phyloP scores from a whole-genome alignment of 805 yeast species.

The Schwanniomyces polymorphus region DNA sequence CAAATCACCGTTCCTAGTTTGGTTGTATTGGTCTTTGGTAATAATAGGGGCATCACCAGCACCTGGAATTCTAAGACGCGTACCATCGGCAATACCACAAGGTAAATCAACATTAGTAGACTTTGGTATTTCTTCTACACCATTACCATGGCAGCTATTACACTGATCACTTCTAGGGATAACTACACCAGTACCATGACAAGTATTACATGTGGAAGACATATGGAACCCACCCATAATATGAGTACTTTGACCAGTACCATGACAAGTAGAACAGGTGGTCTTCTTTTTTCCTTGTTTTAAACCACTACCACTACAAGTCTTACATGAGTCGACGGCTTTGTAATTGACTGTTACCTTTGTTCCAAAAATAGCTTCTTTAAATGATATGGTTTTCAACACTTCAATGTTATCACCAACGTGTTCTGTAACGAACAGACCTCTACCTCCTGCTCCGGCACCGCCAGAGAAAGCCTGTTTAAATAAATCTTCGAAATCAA shows the following conservation, averaged over 20 bases:
- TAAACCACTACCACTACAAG: constrained; percentile 86
- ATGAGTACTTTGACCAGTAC: constrained; percentile 89
- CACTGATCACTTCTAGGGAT: constrained; percentile 72
- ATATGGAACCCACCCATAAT: constrained; percentile 92
- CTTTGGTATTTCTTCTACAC: constrained; percentile 68
- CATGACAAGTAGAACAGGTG: constrained; percentile 87
- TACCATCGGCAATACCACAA: constrained; percentile 83
- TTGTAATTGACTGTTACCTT: constrained; percentile 65
- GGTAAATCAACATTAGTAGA: constrained; percentile 85
- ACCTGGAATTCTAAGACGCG: constrained; percentile 77
- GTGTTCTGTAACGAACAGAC: constrained; percentile 66
- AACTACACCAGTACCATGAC: constrained; percentile 86
- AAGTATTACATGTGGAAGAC: constrained; percentile 87
- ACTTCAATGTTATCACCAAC: constrained; percentile 90
- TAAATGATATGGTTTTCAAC: constrained; percentile 69
- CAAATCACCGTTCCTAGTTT: constrained; percentile 80
- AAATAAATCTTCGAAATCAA: constrained; percentile 45
- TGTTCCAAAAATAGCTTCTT: constrained; percentile 85
- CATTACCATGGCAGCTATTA: constrained; percentile 82
- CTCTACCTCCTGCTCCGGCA: constrained; percentile 37
- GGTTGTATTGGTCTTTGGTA: constrained; percentile 69
- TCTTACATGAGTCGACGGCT: constrained; percentile 71
- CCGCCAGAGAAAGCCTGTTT: constrained; percentile 52
- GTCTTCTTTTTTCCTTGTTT: constrained; percentile 70
- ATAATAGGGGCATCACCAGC: constrained; percentile 88